Evolutionary conservation across 73 alveolate genomes (phyloP).

Genomic region (Tetrahymena malaccensis): DNA sequence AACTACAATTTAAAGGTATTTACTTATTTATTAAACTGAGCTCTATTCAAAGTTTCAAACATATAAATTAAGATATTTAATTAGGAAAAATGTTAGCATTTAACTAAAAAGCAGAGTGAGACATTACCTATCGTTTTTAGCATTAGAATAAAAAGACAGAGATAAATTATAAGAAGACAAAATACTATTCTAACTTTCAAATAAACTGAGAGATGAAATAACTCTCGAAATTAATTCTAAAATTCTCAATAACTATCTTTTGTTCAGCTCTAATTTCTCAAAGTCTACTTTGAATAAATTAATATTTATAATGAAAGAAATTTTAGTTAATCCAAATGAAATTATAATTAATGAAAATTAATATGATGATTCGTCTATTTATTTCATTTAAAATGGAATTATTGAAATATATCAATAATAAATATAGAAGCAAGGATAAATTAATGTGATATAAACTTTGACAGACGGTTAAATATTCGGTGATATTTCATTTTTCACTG

Average conservation of each 20-base stretch:
- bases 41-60: neutral
- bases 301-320: neutral
- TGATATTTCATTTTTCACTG: slow-evolving; percentile 17
- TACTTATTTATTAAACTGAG: neutral
- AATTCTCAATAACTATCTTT: neutral
- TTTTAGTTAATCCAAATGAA: neutral
- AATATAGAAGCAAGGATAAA: neutral
- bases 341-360: neutral
- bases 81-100: neutral
- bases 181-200: neutral
- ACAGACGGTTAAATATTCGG: neutral
- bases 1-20: neutral
- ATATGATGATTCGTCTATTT: neutral
- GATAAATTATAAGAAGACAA: neutral
- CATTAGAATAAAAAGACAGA: neutral
- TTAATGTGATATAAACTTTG: neutral
- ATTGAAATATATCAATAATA: neutral
- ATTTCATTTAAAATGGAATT: neutral
- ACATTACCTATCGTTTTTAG: neutral
- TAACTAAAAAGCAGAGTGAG: neutral
- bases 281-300: neutral
- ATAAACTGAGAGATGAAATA: neutral
- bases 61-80: neutral
- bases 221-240: neutral
- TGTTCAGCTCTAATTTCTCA: neutral